These are phyloP conservation scores for Cordia subcordata DNA, from an alignment of 257 asterid species.

Conservation along the genomic window DNA sequence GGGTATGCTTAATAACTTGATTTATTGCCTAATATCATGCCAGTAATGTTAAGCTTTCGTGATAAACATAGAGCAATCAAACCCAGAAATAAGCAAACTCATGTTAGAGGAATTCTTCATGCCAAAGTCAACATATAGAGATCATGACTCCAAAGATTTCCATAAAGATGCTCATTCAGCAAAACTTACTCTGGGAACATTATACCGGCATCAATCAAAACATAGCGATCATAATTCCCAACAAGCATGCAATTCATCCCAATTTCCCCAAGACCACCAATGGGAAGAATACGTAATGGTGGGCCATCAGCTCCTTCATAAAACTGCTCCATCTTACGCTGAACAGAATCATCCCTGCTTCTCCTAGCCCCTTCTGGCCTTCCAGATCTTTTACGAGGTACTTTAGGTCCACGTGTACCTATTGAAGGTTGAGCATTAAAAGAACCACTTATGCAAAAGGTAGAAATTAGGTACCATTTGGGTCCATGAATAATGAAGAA, in stretches of 20 bases:
- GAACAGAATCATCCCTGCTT: slow-evolving; percentile 94
- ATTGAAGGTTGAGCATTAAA: not conserved
- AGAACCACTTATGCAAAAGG: too few relatives aligned
- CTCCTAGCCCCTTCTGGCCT: slow-evolving; percentile 80
- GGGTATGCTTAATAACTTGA: too few relatives aligned
- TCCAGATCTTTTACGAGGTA: slow-evolving; percentile 48
- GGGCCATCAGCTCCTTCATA: slow-evolving; percentile 98
- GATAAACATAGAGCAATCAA: too few relatives aligned
- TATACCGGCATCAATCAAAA: slow-evolving; percentile 93
- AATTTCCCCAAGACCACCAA: slow-evolving; percentile 97
- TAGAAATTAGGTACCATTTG: too few relatives aligned
- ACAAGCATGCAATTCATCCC: slow-evolving; percentile 99
- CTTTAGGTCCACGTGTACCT: slow-evolving; percentile 55
- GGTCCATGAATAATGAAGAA: too few relatives aligned
- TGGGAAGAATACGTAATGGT: slow-evolving; percentile 85
- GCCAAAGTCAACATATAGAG: too few relatives aligned
- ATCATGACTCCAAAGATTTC: not conserved
- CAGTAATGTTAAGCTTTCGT: too few relatives aligned
- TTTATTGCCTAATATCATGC: too few relatives aligned
- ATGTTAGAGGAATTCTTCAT: too few relatives aligned
- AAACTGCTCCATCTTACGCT: slow-evolving; percentile 94
- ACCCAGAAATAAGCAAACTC: too few relatives aligned
- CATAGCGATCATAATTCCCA: slow-evolving; percentile 90
- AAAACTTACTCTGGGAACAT: slow-evolving; percentile 95
- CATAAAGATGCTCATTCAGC: slow-evolving; percentile 2